Evolutionary conservation across 805 yeast species (phyloP), one percentile per base, ranked within the genome.

Genomic region (Candida mattraensis): DNA sequence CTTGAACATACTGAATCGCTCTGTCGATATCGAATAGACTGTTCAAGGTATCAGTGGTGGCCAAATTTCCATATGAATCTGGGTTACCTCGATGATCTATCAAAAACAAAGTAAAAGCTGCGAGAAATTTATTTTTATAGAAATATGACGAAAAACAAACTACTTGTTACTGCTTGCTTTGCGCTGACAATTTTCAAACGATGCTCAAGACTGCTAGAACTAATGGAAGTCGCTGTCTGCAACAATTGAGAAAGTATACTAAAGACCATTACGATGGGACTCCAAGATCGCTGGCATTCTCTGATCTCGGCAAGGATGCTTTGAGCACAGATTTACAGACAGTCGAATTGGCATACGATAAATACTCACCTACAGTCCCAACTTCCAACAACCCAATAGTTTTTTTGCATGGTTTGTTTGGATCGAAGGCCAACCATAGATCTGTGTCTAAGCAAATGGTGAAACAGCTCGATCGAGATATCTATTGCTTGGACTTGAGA

Each of bases 401-500:
- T 19, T 76, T 91, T 18, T 60, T 89, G 25, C 99, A 91, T 57
- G 99, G 98, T 0, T 62, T 91, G 8, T 87, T 93, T 60, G 99
- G 98, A 2, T 78, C 83, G 35, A 83, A 77, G 48, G 51, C 74
- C n/a, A 91, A 88, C 59, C 87, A 86, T 51, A 65, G 96, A 40
- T 68, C 87, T 0, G 86, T 89, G n/a, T 85, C 87, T 7, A 76
- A 75, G 51, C 70, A 67, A 34, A 57, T 83, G 21, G 71, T 76
- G 11, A 59, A 58, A 14, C 46, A 53, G 9, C 53, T 83, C 40
- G 57, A 65, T 17, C 61, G 87, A 28, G 80, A 80, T 42, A 78
- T 83, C 3, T 82, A 73, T 53, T 74, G 86, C 46, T 53, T 83
- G 12, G 98, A 91, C 56, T 67, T 89, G 40, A 68, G 99, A 42